A percentile compares a stretch with the other conserved stretches of the same genome.
phyloP scores from a whole-genome alignment of 768 basidiomycete species.

The Mycena galopus region DNA sequence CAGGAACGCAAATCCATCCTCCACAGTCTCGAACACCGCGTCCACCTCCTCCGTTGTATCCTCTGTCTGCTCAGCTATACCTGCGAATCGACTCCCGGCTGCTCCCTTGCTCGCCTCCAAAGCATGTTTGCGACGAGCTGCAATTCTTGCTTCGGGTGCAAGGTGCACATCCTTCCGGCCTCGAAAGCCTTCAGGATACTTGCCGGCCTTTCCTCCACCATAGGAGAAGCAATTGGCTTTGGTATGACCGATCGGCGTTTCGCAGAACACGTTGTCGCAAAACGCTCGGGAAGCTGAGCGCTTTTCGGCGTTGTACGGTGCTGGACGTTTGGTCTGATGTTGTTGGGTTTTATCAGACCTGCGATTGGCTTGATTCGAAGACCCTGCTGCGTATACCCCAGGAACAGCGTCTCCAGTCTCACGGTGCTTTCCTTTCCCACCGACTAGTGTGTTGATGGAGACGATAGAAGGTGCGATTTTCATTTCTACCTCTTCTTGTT shows the following conservation, averaged over 20 bases:
- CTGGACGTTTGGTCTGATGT: not conserved
- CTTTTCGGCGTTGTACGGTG: slow-evolving; percentile 11
- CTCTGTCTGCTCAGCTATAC: slow-evolving; percentile 23
- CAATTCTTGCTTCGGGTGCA: too few species aligned
- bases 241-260: slow-evolving; percentile 36
- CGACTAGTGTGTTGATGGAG: not conserved
- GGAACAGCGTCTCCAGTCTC: not conserved
- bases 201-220: too few species aligned
- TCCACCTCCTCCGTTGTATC: slow-evolving; percentile 12
- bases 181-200: too few species aligned
- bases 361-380: not conserved
- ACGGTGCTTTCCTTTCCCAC: not conserved
- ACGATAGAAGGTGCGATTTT: not conserved
- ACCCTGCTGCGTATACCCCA: not conserved
- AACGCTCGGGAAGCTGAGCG: not conserved
- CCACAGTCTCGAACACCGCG: not conserved
- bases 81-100: slow-evolving; percentile 26
- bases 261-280: too few species aligned
- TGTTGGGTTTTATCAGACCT: not conserved
- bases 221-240: slow-evolving; percentile 30
- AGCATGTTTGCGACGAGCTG: too few species aligned
- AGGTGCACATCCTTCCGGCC: too few species aligned
- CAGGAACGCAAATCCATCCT: slow-evolving; percentile 21
- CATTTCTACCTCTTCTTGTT: not conserved
- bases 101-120: too few species aligned